Conservation (phyloP, 352 stramenopile genomes). For the Hyaloperonospora arabidopsidis region DNA sequence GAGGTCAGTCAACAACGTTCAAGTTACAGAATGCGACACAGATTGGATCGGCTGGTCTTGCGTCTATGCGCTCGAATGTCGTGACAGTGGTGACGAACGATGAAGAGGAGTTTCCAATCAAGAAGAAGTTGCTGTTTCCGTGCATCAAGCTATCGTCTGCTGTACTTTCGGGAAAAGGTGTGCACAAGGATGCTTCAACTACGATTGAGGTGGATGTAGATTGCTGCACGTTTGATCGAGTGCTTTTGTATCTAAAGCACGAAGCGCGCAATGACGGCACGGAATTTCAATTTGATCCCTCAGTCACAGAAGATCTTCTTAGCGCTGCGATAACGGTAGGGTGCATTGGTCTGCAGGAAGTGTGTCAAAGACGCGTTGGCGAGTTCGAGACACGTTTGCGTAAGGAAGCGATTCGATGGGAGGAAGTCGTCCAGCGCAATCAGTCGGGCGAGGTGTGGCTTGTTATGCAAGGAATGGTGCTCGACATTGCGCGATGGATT, state of each 20-base stretch:
- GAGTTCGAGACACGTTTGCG: slow-evolving; percentile 80
- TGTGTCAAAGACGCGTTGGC: slow-evolving; percentile 61
- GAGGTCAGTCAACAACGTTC: slow-evolving; percentile 25
- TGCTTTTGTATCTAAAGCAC: slow-evolving; percentile 84
- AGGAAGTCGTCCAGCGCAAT: slow-evolving; percentile 76
- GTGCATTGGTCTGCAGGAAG: slow-evolving; percentile 65
- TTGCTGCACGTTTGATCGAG: slow-evolving; percentile 84
- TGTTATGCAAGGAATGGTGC: slow-evolving; percentile 85
- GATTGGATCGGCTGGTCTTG: slow-evolving; percentile 23
- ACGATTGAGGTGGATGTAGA: slow-evolving; percentile 73
- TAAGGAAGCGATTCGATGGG: slow-evolving; percentile 71
- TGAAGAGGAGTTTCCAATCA: slow-evolving; percentile 84
- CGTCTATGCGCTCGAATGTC: slow-evolving; percentile 52
- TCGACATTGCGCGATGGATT: slow-evolving; percentile 85
- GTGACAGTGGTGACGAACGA: slow-evolving; percentile 77
- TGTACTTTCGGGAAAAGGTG: slow-evolving; percentile 59
- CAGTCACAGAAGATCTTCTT: slow-evolving; percentile 67
- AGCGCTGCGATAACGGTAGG: slow-evolving; percentile 57
- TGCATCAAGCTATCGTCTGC: slow-evolving; percentile 84
- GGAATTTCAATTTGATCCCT: slow-evolving; percentile 74
- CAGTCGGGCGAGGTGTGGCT: slow-evolving; percentile 67
- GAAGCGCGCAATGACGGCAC: slow-evolving; percentile 55
- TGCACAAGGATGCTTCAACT: slow-evolving; percentile 63
- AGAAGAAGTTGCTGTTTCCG: slow-evolving; percentile 84
- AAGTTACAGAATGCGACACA: slow-evolving; percentile 32